Percentiles rank a stretch among this genome's conserved stretches.
These are phyloP conservation scores for Alternaria longipes DNA, from an alignment of 2,329 filamentous ascomycete genomes.

Conservation along the genomic window DNA sequence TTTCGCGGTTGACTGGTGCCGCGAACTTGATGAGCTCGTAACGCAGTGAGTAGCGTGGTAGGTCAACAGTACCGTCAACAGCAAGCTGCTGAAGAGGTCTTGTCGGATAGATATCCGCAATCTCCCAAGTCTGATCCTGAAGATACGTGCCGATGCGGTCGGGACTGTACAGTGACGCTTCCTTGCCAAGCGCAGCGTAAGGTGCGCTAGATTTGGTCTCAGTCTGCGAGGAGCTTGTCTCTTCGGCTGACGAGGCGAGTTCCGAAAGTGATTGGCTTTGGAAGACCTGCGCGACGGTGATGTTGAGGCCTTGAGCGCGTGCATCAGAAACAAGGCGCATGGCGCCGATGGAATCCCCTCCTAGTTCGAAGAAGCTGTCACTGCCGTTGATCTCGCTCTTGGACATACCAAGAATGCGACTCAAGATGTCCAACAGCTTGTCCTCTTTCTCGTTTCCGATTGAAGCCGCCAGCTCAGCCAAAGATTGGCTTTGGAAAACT, in stretches of 20 bases:
- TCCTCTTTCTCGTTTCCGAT: constrained; percentile 50
- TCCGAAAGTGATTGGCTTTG: constrained; percentile 52
- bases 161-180: constrained; percentile 57
- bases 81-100: constrained; percentile 68
- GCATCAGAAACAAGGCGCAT: constrained; percentile 57
- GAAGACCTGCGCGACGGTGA: constrained; percentile 59
- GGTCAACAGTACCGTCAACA: constrained; percentile 65
- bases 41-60: constrained; percentile 68
- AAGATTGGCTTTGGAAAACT: constrained; percentile 54
- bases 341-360: constrained; percentile 58
- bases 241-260: constrained; percentile 42
- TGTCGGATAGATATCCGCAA: constrained; percentile 66
- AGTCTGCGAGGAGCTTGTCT: constrained; percentile 32
- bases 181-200: constrained; percentile 61
- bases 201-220: constrained; percentile 50
- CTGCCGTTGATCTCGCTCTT: constrained; percentile 47
- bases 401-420: constrained; percentile 41
- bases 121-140: constrained; percentile 60
- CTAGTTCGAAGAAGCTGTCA: constrained; percentile 58
- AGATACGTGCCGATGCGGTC: constrained; percentile 63
- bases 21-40: constrained; percentile 73
- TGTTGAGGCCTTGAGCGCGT: constrained; percentile 46
- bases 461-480: constrained; percentile 63
- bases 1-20: constrained; percentile 58
- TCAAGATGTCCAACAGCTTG: constrained; percentile 39